A percentile compares a stretch with the other conserved stretches of the same genome.
phyloP scores from a whole-genome alignment of 2,329 filamentous ascomycete genomes.

The Fusarium sp. region DNA sequence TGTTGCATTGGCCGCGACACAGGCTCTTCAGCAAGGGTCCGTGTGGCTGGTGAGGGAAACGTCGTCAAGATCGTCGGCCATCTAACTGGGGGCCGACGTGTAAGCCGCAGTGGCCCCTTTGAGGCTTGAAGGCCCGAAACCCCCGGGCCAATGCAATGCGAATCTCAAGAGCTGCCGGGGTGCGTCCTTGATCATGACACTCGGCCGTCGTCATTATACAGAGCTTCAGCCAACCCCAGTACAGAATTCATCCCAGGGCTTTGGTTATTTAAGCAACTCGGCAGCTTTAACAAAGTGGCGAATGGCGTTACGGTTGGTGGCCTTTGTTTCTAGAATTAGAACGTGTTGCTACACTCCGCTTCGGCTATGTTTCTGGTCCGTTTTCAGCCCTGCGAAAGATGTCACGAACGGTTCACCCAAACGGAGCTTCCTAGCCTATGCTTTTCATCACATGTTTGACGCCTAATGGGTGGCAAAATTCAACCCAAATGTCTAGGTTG shows the following conservation, averaged over 20 bases:
- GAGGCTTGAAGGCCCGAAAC: constrained; percentile 22
- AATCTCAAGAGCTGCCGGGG: neutral
- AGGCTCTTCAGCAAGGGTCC: constrained; percentile 14
- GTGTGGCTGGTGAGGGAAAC: constrained; percentile 31
- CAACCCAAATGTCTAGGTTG: neutral
- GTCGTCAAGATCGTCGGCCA: constrained; percentile 13
- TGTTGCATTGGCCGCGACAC: constrained; percentile 10
- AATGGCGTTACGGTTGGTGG: constrained; percentile 5
- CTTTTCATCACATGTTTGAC: constrained; percentile 28
- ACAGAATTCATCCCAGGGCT: neutral
- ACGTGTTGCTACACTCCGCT: constrained; percentile 1
- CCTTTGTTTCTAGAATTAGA: constrained; percentile 13
- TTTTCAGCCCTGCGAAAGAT: constrained; percentile 27
- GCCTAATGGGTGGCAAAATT: constrained; percentile 28
- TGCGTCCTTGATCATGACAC: neutral
- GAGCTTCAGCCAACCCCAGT: constrained; percentile 7
- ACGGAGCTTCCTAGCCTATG: neutral
- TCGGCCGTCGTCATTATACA: constrained; percentile 1
- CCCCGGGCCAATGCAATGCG: constrained; percentile 4
- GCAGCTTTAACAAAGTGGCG: constrained; percentile 13
- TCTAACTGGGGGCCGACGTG: constrained; percentile 13
- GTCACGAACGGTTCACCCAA: constrained; percentile 11
- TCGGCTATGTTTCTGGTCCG: neutral
- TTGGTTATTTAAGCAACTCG: neutral
- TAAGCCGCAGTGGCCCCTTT: constrained; percentile 10